phyloP scores from a whole-genome alignment of 192 early-diverging fungal genomes.

The Nowakowskiella sp. region DNA sequence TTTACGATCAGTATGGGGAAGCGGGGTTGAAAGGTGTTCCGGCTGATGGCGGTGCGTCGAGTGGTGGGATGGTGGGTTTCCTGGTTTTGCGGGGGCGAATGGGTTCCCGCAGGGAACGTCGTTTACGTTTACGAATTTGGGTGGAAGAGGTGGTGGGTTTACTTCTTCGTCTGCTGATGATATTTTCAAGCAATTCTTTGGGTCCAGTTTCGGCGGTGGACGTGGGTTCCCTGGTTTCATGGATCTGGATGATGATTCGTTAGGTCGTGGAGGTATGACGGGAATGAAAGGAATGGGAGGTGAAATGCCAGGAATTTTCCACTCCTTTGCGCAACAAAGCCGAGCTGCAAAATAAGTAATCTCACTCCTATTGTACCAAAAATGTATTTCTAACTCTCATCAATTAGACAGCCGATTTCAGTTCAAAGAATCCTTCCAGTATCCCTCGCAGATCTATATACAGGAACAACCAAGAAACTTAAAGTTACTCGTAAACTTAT shows the following conservation, averaged over 20 bases:
- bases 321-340: too few species aligned
- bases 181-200: constrained; percentile 89
- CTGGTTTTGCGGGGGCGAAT: too few species aligned
- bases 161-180: constrained; percentile 76
- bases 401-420: constrained; percentile 21
- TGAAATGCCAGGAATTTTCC: constrained; percentile 37
- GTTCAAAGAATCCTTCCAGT: constrained; percentile 64
- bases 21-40: constrained; percentile 52
- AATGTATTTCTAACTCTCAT: constrained; percentile 15
- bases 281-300: constrained; percentile 25
- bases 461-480: constrained; percentile 80
- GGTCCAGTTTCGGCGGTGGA: too few species aligned
- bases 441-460: constrained; percentile 87
- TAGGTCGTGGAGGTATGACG: constrained; percentile 29
- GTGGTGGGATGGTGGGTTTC: constrained; percentile 45
- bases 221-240: constrained; percentile 35
- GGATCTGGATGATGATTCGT: constrained; percentile 21
- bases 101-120: too few species aligned
- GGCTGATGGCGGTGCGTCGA: too few species aligned
- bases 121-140: constrained; percentile 56
- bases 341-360: too few species aligned
- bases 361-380: too few species aligned
- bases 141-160: constrained; percentile 42
- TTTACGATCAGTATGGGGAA: constrained; percentile 52
- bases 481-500: constrained; percentile 74